These are phyloP conservation scores for Ceratocystis lukuohia DNA, from an alignment of 2,329 filamentous ascomycete species.

Conservation along the genomic window DNA sequence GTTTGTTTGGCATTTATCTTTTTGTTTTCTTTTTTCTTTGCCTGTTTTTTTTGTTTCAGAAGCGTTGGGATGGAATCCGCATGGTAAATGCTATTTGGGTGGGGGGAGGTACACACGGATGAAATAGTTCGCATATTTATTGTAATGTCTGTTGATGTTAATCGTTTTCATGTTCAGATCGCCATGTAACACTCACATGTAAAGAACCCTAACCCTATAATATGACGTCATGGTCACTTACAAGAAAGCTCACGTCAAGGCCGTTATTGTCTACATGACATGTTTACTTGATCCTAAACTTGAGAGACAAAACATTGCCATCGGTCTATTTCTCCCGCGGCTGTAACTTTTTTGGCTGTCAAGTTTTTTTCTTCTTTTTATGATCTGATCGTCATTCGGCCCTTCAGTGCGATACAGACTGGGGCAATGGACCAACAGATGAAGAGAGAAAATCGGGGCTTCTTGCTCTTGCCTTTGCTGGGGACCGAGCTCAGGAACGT, in stretches of 20 bases:
- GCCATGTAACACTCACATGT: not conserved
- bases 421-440: not conserved
- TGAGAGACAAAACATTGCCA: too few species aligned
- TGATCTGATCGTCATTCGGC: not conserved
- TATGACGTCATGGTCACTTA: not conserved
- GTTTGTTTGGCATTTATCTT: not conserved
- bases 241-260: too few species aligned
- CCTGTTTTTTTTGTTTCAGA: not conserved
- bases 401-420: not conserved
- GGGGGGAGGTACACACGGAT: not conserved
- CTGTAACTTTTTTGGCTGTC: not conserved
- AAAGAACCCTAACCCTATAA: not conserved
- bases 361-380: not conserved
- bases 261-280: too few species aligned
- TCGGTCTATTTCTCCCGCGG: not conserved
- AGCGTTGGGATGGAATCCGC: not conserved
- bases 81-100: not conserved
- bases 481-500: conserved; percentile 1
- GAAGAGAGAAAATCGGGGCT: conserved; percentile 4
- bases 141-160: conserved; percentile 3
- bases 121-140: not conserved
- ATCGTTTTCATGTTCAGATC: not conserved
- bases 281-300: too few species aligned
- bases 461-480: not conserved
- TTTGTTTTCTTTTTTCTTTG: conserved; percentile 1